A percentile compares a stretch with the other conserved stretches of the same genome.
These are phyloP conservation scores for Oryza punctata DNA, from an alignment of 176 grass and related monocot genomes.

Conservation along the genomic window DNA sequence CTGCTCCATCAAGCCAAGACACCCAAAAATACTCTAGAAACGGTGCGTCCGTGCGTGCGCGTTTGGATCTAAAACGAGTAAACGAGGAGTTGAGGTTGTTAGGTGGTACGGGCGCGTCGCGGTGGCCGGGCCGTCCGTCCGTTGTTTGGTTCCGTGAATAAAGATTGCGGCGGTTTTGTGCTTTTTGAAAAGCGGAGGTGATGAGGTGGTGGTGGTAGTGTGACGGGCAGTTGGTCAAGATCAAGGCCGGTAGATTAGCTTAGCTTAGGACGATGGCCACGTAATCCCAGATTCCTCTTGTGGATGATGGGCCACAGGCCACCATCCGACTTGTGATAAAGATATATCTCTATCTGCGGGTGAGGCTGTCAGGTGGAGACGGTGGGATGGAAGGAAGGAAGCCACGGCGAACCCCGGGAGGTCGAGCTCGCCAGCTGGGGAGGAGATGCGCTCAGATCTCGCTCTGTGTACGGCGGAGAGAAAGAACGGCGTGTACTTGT, in stretches of 20 bases:
- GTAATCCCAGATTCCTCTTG: background rate
- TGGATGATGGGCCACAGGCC: background rate
- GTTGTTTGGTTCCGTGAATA: background rate
- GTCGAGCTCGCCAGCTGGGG: background rate
- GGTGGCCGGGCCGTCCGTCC: background rate
- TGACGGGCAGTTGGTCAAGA: conserved; percentile 31
- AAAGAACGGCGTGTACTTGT: background rate
- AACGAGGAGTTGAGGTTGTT: background rate
- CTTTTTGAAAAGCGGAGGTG: background rate
- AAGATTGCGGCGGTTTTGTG: background rate
- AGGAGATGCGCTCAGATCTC: background rate
- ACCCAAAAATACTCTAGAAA: background rate
- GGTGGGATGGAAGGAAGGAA: background rate
- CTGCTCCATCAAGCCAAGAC: background rate
- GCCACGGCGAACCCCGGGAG: background rate
- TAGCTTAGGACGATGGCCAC: conserved; percentile 5
- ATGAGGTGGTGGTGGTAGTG: background rate
- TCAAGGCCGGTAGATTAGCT: background rate
- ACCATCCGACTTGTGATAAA: background rate
- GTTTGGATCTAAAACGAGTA: background rate
- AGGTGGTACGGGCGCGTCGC: background rate
- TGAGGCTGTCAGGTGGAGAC: background rate
- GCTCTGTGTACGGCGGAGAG: background rate
- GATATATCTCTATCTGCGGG: background rate
- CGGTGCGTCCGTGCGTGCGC: background rate